Conservation (phyloP, 2,329 filamentous ascomycete genomes). For the Pseudogymnoascus sp. region DNA sequence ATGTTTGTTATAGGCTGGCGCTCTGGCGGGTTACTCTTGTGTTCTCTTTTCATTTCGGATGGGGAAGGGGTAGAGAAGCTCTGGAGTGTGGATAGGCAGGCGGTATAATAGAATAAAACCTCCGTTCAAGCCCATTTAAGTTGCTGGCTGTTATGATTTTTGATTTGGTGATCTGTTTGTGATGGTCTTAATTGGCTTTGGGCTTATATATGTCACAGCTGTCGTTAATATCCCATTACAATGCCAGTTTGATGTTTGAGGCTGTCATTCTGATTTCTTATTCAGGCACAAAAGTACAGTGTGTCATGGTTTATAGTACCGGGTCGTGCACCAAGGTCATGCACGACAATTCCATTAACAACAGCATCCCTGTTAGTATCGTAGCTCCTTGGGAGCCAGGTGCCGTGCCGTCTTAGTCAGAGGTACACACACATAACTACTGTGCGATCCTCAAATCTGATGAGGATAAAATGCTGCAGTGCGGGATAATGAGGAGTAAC, state of each 20-base stretch:
- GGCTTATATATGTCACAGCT: neutral
- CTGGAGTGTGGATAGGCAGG: neutral
- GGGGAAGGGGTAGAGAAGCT: neutral
- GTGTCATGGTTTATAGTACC: neutral
- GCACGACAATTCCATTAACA: neutral
- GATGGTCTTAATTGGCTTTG: neutral
- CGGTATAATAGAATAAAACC: slow-evolving; percentile 6
- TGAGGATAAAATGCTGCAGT: neutral
- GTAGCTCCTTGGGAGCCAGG: neutral
- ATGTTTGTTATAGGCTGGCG: neutral
- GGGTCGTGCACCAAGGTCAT: neutral
- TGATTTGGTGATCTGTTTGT: neutral
- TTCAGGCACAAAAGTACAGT: neutral
- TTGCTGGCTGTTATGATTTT: neutral
- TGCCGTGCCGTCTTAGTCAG: neutral
- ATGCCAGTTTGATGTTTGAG: neutral
- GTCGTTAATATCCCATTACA: neutral
- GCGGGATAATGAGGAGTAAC: neutral
- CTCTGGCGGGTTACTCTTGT: neutral
- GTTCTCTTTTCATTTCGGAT: neutral
- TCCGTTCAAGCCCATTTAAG: neutral
- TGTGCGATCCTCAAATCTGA: too few relatives aligned
- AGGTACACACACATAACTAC: neutral
- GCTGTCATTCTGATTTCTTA: neutral
- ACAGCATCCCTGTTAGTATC: neutral